These are phyloP conservation scores for Coniella lustricola DNA, from an alignment of 2,329 filamentous ascomycete species.

Conservation along the genomic window DNA sequence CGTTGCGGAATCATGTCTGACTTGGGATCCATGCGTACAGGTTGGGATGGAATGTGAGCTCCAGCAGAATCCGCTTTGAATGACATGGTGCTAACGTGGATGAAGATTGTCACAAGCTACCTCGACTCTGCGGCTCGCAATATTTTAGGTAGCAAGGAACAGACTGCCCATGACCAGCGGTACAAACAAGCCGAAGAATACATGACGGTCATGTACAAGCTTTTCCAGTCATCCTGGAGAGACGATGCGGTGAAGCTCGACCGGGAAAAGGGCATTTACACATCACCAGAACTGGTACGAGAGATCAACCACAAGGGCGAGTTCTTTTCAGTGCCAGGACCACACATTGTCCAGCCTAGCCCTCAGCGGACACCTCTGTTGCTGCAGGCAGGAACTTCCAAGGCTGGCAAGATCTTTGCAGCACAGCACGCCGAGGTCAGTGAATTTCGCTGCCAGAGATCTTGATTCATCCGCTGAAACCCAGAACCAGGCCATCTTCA, in stretches of 20 bases:
- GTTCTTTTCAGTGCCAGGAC: conserved; percentile 46
- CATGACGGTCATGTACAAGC: conserved; percentile 54
- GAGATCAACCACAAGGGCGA: conserved; percentile 55
- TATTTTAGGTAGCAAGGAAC: conserved; percentile 44
- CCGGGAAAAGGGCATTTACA: conserved; percentile 46
- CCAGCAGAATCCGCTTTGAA: neutral
- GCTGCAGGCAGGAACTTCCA: conserved; percentile 63
- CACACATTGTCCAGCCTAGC: conserved; percentile 58
- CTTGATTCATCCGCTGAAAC: too few species aligned
- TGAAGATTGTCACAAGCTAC: conserved; percentile 57
- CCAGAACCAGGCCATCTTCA: conserved; percentile 52
- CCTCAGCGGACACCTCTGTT: conserved; percentile 64
- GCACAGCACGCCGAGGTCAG: neutral
- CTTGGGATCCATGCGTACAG: conserved; percentile 18
- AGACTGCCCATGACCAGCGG: conserved; percentile 53
- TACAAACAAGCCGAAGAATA: conserved; percentile 58
- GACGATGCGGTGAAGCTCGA: conserved; percentile 50
- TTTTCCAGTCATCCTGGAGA: conserved; percentile 40
- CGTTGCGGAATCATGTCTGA: neutral
- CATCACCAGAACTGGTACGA: conserved; percentile 51
- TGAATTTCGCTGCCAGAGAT: neutral
- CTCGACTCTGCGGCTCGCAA: conserved; percentile 61
- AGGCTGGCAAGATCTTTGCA: conserved; percentile 46
- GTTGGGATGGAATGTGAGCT: conserved; percentile 38
- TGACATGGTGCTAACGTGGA: neutral